Percentiles rank a stretch among this genome's conserved stretches.
phyloP scores from a whole-genome alignment of 768 basidiomycete genomes.

The Lentinula guzmanii region DNA sequence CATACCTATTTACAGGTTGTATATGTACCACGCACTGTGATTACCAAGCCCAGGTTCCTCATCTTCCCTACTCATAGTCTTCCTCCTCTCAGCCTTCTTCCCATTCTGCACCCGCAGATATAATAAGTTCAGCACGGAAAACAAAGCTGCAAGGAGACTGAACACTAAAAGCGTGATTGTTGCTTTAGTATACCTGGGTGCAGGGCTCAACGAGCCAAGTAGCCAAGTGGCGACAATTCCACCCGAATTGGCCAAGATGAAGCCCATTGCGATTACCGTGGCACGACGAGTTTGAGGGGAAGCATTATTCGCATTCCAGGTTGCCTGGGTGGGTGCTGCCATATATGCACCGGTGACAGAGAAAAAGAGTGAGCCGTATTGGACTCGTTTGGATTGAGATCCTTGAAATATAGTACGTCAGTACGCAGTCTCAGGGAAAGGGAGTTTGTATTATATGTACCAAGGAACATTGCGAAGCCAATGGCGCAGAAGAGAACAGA shows the following conservation, averaged over 20 bases:
- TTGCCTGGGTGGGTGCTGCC: conserved; percentile 43
- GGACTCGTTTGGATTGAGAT: conserved; percentile 30
- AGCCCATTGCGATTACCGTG: conserved; percentile 50
- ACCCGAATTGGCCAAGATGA: conserved; percentile 53
- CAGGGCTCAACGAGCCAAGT: conserved; percentile 29
- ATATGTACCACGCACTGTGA: conserved; percentile 23
- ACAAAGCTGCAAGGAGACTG: conserved; percentile 14
- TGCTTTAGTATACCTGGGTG: conserved; percentile 18
- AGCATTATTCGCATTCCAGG: conserved; percentile 61
- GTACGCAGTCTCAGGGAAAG: neutral
- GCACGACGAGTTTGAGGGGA: conserved; percentile 52
- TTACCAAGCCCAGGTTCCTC: conserved; percentile 21
- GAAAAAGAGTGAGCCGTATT: conserved; percentile 54
- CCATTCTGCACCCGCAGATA: conserved; percentile 20
- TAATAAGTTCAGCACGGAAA: conserved; percentile 15
- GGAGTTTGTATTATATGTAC: conserved; percentile 12
- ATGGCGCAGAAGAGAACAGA: conserved; percentile 23
- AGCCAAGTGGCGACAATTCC: conserved; percentile 62
- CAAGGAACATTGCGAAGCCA: conserved; percentile 34
- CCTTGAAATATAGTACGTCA: conserved; percentile 13
- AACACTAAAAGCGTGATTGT: conserved; percentile 6
- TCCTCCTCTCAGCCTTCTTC: conserved; percentile 18
- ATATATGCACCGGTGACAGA: conserved; percentile 47
- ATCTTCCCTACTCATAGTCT: conserved; percentile 10
- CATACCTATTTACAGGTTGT: conserved; percentile 15